Percentiles rank a stretch among this genome's conserved stretches.
These are phyloP conservation scores for Curvularia sp. DNA, from an alignment of 2,329 filamentous ascomycete species.

Conservation along the genomic window DNA sequence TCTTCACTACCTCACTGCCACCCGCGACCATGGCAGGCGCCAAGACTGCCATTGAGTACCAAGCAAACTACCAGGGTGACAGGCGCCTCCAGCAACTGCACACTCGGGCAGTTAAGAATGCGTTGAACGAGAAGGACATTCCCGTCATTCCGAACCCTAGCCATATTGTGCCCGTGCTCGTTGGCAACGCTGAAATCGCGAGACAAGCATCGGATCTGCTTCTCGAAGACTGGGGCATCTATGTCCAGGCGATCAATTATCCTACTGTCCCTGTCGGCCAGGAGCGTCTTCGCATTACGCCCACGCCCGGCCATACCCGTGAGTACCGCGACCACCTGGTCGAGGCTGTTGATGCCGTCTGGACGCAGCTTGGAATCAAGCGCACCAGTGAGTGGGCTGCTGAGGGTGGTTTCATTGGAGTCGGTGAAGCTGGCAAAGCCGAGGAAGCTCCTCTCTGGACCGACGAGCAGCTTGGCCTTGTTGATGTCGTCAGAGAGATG, in stretches of 20 bases:
- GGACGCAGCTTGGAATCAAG: slow-evolving; percentile 87
- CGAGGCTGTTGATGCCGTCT: slow-evolving; percentile 83
- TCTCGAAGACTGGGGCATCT: slow-evolving; percentile 87
- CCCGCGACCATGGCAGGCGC: slow-evolving; percentile 97
- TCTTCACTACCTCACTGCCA: slow-evolving; percentile 96
- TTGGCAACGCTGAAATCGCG: slow-evolving; percentile 91
- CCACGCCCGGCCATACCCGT: slow-evolving; percentile 88
- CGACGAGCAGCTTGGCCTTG: slow-evolving; percentile 82
- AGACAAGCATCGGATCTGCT: slow-evolving; percentile 93
- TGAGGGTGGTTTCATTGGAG: slow-evolving; percentile 92
- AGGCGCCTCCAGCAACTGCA: slow-evolving; percentile 93
- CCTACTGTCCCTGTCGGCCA: slow-evolving; percentile 98
- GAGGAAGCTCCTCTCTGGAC: slow-evolving; percentile 84
- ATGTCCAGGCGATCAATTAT: slow-evolving; percentile 99
- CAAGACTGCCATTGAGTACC: slow-evolving; percentile 89
- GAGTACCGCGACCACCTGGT: slow-evolving; percentile 87
- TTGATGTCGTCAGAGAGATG: slow-evolving; percentile 62
- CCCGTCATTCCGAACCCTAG: slow-evolving; percentile 97
- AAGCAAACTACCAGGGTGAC: slow-evolving; percentile 83
- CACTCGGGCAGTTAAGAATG: slow-evolving; percentile 91
- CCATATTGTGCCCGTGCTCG: slow-evolving; percentile 92
- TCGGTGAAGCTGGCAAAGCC: slow-evolving; percentile 73
- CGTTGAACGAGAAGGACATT: slow-evolving; percentile 79
- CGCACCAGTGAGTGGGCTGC: slow-evolving; percentile 91
- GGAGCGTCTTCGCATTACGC: slow-evolving; percentile 93